Conservation (phyloP, 768 basidiomycete species). For the Pleurotus tuoliensis region DNA sequence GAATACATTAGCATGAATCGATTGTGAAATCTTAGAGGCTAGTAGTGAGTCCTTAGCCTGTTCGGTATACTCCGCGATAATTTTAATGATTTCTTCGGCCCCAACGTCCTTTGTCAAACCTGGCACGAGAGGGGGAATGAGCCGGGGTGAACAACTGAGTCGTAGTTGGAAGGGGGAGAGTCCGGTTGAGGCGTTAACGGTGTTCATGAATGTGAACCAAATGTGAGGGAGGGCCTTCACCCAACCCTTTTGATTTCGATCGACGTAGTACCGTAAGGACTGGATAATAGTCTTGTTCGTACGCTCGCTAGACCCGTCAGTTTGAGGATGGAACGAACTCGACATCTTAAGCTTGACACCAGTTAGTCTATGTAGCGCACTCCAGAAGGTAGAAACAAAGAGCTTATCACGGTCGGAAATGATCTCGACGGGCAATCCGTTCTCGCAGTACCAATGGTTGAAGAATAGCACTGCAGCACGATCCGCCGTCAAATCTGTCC, state of each 20-base stretch:
- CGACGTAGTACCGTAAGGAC: neutral
- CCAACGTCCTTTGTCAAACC: too few species aligned
- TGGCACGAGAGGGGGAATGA: neutral
- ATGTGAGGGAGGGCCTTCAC: neutral
- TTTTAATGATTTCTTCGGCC: too few species aligned
- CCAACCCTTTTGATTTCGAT: neutral
- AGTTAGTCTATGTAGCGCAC: neutral
- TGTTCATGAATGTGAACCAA: neutral
- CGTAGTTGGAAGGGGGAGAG: neutral
- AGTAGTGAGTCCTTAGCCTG: neutral
- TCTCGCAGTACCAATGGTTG: too few species aligned
- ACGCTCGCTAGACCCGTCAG: neutral
- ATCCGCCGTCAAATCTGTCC: too few species aligned
- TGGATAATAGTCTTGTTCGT: neutral
- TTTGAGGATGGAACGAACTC: neutral
- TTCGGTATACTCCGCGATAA: too few species aligned
- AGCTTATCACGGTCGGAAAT: too few species aligned
- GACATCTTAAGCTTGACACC: neutral
- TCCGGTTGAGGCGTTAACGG: neutral
- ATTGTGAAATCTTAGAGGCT: neutral
- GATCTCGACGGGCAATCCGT: too few species aligned
- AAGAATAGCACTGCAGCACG: too few species aligned
- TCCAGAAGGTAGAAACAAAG: too few species aligned
- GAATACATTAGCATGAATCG: neutral
- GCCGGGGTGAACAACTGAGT: neutral